Conservation (phyloP, 768 basidiomycete species). For the Gyrodon lividus region DNA sequence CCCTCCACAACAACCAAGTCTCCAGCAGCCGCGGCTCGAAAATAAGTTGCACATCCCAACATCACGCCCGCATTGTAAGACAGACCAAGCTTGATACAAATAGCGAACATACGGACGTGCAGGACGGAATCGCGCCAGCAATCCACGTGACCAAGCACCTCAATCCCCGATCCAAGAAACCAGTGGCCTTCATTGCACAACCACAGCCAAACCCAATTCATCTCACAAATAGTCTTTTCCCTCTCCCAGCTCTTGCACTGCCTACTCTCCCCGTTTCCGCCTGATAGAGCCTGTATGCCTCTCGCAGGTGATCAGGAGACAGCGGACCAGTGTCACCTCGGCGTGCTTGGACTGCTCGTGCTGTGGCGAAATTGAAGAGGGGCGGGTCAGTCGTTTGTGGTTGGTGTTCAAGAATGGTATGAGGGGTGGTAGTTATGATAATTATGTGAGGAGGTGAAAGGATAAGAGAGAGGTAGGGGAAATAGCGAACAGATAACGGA, state of each 20-base stretch:
- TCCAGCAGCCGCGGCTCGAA: too few relatives aligned
- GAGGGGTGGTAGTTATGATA: too few relatives aligned
- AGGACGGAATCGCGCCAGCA: too few relatives aligned
- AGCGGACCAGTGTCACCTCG: conserved; percentile 76
- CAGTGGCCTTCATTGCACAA: too few relatives aligned
- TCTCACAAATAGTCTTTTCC: conserved; percentile 73
- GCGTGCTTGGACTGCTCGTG: conserved; percentile 71
- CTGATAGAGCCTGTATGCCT: conserved; percentile 84
- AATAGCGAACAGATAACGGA: not conserved
- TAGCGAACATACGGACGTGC: too few relatives aligned
- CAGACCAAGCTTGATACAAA: too few relatives aligned
- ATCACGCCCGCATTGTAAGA: too few relatives aligned
- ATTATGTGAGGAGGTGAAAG: too few relatives aligned
- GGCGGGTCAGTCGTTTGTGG: not conserved
- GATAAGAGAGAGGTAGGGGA: not conserved
- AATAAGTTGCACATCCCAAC: too few relatives aligned
- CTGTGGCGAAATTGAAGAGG: conserved; percentile 35
- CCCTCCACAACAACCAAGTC: too few relatives aligned
- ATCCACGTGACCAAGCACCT: too few relatives aligned
- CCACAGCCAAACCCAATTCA: conserved; percentile 25
- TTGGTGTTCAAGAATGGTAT: not conserved
- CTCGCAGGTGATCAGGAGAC: conserved; percentile 85
- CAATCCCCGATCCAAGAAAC: too few relatives aligned
- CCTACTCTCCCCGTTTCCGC: conserved; percentile 80
- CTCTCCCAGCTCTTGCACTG: conserved; percentile 64